Base-by-base conservation (phyloP, 306 rosid species). In the Rosa persica region DNA sequence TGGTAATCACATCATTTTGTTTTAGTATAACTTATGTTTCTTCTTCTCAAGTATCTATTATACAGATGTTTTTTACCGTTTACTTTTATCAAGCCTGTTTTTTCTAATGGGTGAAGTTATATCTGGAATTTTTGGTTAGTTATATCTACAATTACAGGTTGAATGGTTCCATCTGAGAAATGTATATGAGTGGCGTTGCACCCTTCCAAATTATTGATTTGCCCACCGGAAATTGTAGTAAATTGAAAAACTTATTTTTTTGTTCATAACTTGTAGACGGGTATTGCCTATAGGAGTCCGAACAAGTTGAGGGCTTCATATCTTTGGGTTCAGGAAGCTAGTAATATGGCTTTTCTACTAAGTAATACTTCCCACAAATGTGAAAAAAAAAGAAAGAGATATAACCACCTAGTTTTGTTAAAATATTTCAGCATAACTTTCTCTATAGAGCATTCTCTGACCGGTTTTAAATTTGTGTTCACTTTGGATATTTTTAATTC, bases 1-100 rank as follows among this genome's bases (percentile, higher is more conserved):
- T 92, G 97, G 97, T 89, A 90, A 85, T 77, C 82, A 76, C 75
- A 30, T 74, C 70, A 57, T 79, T 79, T 72, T 39, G 17, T 20
- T 73, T 73, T 55, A 57, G 27, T 55, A 8, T n/a, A 55, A 55
- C 25, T n/a, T 55, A 5, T 54, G 27, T 55, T 55, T 20, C 62
- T 55, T 20, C 62, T 55, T 55, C 10, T 60, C 5, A 12, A 25
- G 25, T 60, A 25, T 60, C 30, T 60, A 3, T 4, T 62, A 12
- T 5, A 30, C 6, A 13, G 69, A 15, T 64, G 43, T 64, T 15
- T 13, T 15, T 64, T 30, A 64, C 17, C 5, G 2, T 60, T 25
- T 38, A 8, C 62, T 57, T n/a, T 22, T 57, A 57, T 57, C 30
- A n/a, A 57, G 13, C 62, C 12, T 0, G 15, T 8, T 22, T 52